Percentiles rank a stretch among this genome's conserved stretches.
Conservation (phyloP, 202 grass and related monocot species). For the Panicum virgatum region DNA sequence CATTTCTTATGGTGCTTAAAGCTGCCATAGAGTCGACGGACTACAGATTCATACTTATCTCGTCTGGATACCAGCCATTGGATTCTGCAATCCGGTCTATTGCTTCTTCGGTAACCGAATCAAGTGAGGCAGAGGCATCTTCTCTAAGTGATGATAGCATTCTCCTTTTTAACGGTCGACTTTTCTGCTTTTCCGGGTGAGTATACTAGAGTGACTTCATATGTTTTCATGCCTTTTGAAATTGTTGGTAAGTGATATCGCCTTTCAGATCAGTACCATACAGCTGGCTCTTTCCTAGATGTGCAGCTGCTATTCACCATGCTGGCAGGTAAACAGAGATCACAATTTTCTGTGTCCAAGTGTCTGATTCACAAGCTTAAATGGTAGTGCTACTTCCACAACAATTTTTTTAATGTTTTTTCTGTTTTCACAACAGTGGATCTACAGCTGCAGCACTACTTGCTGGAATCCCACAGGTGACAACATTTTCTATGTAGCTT, state of each 20-base stretch:
- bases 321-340: constrained; percentile 68
- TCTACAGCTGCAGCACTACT: constrained; percentile 75
- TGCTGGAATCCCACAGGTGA: constrained; percentile 79
- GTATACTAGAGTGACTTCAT: not conserved
- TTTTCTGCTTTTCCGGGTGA: constrained; percentile 92
- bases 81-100: constrained; percentile 61
- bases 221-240: not conserved
- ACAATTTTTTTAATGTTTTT: constrained; percentile 13
- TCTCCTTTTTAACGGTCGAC: constrained; percentile 60
- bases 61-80: constrained; percentile 79
- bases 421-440: constrained; percentile 54
- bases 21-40: constrained; percentile 58
- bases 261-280: constrained; percentile 82
- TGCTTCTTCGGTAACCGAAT: constrained; percentile 44
- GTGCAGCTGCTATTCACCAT: constrained; percentile 72
- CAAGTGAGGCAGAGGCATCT: constrained; percentile 16
- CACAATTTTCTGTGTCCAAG: not conserved
- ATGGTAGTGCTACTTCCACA: constrained; percentile 21
- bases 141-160: constrained; percentile 31
- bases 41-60: constrained; percentile 72
- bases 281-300: constrained; percentile 84
- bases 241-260: not conserved
- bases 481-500: constrained; percentile 3
- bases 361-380: constrained; percentile 2
- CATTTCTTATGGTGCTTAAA: constrained; percentile 75